phyloP scores from a whole-genome alignment of 768 basidiomycete genomes.

The Trametes elegans region DNA sequence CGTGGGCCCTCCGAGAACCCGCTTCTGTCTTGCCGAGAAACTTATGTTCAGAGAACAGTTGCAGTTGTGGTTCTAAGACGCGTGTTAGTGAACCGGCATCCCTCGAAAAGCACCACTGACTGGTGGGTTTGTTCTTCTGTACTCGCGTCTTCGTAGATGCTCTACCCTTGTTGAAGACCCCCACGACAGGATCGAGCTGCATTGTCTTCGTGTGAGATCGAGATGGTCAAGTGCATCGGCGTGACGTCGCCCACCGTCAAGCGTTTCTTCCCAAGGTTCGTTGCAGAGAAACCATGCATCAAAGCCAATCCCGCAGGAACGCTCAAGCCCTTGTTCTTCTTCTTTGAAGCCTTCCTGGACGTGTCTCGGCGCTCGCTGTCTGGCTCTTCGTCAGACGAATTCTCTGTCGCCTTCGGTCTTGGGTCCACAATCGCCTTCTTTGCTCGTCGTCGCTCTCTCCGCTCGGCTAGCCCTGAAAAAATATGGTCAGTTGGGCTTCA shows the following conservation, averaged over 20 bases:
- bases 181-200: slow-evolving; percentile 47
- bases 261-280: slow-evolving; percentile 59
- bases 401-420: background rate
- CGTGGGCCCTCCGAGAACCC: background rate
- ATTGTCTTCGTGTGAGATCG: background rate
- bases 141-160: slow-evolving; percentile 47
- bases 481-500: background rate
- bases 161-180: slow-evolving; percentile 66
- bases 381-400: slow-evolving; percentile 17
- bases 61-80: slow-evolving; percentile 5
- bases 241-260: slow-evolving; percentile 47
- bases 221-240: background rate
- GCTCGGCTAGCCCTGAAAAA: slow-evolving; percentile 60
- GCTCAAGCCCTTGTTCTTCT: slow-evolving; percentile 30
- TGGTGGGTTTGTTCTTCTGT: slow-evolving; percentile 28
- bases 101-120: slow-evolving; percentile 23
- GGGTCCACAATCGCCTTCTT: slow-evolving; percentile 55
- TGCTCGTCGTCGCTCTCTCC: slow-evolving; percentile 60
- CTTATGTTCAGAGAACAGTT: slow-evolving; percentile 25
- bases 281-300: slow-evolving; percentile 66
- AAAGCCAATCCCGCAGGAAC: slow-evolving; percentile 53
- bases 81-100: background rate
- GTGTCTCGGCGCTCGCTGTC: background rate
- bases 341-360: slow-evolving; percentile 16
- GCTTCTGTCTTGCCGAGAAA: slow-evolving; percentile 18